Percentiles rank a stretch among this genome's conserved stretches.
Evolutionary conservation across 176 grass and related monocot species (phyloP).

Genomic region (Lolium multiflorum): DNA sequence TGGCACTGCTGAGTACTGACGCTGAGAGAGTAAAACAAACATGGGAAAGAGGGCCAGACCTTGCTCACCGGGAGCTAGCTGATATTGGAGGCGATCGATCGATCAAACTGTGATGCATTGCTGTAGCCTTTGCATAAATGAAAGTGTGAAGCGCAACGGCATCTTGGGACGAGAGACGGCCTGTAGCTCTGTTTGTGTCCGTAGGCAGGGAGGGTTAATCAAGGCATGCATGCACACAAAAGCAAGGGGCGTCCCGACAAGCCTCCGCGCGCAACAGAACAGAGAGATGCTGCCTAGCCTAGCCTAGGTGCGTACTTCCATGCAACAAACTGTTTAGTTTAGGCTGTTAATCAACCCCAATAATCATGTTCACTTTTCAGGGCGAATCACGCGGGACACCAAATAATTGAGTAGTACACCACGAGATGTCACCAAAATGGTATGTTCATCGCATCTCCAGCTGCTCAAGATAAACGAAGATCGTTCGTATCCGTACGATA

Average conservation of each 20-base stretch:
- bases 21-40: too few relatives aligned
- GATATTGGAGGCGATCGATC: too few relatives aligned
- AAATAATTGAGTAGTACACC: neutral
- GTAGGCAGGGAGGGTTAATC: constrained; percentile 10
- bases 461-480: too few relatives aligned
- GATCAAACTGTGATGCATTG: too few relatives aligned
- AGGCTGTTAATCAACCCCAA: neutral
- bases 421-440: neutral
- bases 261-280: neutral
- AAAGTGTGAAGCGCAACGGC: too few relatives aligned
- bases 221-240: neutral
- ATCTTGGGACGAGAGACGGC: neutral
- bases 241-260: constrained; percentile 18
- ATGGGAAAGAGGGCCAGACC: too few relatives aligned
- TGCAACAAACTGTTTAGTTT: constrained; percentile 36
- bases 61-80: too few relatives aligned
- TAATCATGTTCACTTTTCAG: neutral
- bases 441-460: too few relatives aligned
- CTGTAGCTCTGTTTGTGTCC: neutral
- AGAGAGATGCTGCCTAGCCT: constrained; percentile 1
- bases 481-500: too few relatives aligned
- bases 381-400: neutral
- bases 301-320: constrained; percentile 27
- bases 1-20: too few relatives aligned
- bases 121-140: too few relatives aligned